Conservation (phyloP, 139 green algal species). For the Closterium sp. region DNA sequence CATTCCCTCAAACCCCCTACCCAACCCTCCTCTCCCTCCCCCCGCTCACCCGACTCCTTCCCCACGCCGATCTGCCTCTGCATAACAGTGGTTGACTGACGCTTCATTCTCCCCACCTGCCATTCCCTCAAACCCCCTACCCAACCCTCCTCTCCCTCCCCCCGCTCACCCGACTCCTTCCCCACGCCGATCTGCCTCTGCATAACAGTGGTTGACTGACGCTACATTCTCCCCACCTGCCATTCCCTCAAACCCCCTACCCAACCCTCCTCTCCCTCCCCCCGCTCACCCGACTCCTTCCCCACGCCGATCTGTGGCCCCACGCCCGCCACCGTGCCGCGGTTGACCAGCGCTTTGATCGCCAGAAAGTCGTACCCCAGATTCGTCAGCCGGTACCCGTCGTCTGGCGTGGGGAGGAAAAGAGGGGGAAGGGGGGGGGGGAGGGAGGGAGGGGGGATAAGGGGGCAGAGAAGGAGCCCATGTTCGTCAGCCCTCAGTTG, state of each 20-base stretch:
- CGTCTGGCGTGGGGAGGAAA: constrained; percentile 73
- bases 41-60: too few relatives aligned
- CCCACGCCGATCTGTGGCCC: constrained; percentile 93
- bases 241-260: not conserved
- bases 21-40: too few relatives aligned
- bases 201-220: too few relatives aligned
- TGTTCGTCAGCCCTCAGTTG: constrained; percentile 58
- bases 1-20: too few relatives aligned
- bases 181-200: too few relatives aligned
- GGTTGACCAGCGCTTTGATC: constrained; percentile 77
- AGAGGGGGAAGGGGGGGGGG: not conserved
- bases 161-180: too few relatives aligned
- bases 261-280: not conserved
- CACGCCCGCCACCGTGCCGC: constrained; percentile 78
- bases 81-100: too few relatives aligned
- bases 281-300: constrained; percentile 80
- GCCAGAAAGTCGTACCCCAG: constrained; percentile 98
- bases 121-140: too few relatives aligned
- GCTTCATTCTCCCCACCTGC: too few relatives aligned
- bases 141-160: too few relatives aligned
- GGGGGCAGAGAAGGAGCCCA: constrained; percentile 64
- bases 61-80: too few relatives aligned
- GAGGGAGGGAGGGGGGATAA: constrained; percentile 90
- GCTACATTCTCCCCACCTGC: too few relatives aligned
- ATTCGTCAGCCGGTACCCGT: constrained; percentile 90